Evolutionary conservation across 2,329 filamentous ascomycete species (phyloP).

Genomic region (Apiospora rasikravindrae): DNA sequence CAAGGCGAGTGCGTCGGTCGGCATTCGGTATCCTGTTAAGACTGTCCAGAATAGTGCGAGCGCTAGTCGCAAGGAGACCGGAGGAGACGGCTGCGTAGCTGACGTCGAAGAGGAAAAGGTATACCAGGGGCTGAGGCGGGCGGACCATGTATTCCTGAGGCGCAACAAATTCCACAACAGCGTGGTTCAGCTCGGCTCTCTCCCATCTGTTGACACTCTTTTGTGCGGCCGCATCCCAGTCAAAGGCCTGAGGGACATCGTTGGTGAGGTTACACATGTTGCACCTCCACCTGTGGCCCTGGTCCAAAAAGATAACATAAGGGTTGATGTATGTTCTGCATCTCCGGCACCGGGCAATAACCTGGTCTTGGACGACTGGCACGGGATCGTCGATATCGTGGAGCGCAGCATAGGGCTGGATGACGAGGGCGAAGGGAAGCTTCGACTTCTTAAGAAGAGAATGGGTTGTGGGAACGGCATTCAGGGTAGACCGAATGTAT

Average conservation of each 20-base stretch:
- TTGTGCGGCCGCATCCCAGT: conserved; percentile 94
- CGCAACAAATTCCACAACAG: conserved; percentile 97
- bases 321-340: conserved; percentile 98
- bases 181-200: conserved; percentile 88
- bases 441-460: conserved; percentile 96
- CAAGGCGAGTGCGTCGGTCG: conserved; percentile 87
- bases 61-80: conserved; percentile 88
- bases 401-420: conserved; percentile 91
- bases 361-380: conserved; percentile 92
- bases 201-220: conserved; percentile 93
- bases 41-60: conserved; percentile 92
- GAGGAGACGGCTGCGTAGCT: conserved; percentile 89
- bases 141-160: conserved; percentile 99
- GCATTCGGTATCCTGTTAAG: conserved; percentile 98
- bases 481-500: conserved; percentile 94
- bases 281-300: conserved; percentile 97
- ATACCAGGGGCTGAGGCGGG: conserved; percentile 92
- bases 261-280: conserved; percentile 99
- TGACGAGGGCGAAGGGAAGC: conserved; percentile 91
- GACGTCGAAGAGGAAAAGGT: conserved; percentile 94
- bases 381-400: conserved; percentile 92
- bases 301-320: conserved; percentile 93
- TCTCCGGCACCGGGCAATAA: conserved; percentile 94
- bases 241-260: conserved; percentile 98
- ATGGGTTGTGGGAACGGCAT: conserved; percentile 90